Base-by-base conservation (phyloP, 2,329 filamentous ascomycete species). In the Cladophialophora immunda region DNA sequence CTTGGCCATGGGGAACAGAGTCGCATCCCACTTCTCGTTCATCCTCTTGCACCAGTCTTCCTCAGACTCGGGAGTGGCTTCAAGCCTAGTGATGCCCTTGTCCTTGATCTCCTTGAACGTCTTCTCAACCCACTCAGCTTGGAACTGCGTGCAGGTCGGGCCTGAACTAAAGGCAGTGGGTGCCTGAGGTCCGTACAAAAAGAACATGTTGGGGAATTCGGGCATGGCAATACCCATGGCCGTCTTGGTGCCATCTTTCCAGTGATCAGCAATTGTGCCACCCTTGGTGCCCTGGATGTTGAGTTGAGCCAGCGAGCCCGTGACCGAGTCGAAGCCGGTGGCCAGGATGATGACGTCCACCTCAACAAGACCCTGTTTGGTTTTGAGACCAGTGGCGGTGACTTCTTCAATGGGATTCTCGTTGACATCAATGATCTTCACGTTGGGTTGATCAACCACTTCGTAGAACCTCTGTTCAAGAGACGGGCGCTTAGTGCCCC, bases 101-200 rank as follows among this genome's bases (percentile, higher is more conserved):
- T 71, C 69, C 69, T 80, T 75, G 69, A 87, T 83, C 73, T 85
- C 81, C 38, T 79, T 75, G 62, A 89, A 84, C 45, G 75, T 53
- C 59, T 75, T 62, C 88, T 83, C 69, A 8, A 73, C 58, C 85
- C 85, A 89, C 0, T 84, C 78, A 1, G 85, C 86, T 70, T 89
- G 87, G 0, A 86, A 72, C 68, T 88, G 84, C 7, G 84, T 81
- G 1, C 79, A 81, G 0, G 82, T 81, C 0, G 87, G 87, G 0
- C 86, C 87, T 0, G 63, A 60, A 29, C 57, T 62, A 32, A 69
- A 69, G 11, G 64, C 64, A 1, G 64, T 65, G 2, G 86, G 86
- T 0, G 79, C 84, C n/a, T 89, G 86, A 0, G 82, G 78, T 0
- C 86, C 86, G 72, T 87, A 88, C 57, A 84, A 73, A 64, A 82